A percentile compares a stretch with the other conserved stretches of the same genome.
Evolutionary conservation across 306 rosid genomes (phyloP).

Genomic region (Myrica gale): DNA sequence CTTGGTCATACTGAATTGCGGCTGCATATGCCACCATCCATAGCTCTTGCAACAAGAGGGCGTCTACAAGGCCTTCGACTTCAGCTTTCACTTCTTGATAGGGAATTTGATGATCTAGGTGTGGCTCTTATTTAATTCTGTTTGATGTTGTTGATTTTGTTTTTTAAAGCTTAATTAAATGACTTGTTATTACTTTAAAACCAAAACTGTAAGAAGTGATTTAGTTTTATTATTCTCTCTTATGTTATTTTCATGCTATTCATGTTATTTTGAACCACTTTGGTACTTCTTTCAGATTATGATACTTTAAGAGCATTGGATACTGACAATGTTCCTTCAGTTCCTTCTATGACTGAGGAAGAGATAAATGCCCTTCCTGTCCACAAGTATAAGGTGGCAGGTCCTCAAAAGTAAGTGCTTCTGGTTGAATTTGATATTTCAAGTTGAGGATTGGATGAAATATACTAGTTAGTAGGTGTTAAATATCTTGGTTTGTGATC

Average conservation of each 20-base stretch:
- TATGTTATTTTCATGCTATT: not conserved
- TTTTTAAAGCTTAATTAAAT: not conserved
- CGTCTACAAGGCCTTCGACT: constrained; percentile 95
- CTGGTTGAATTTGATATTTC: not conserved
- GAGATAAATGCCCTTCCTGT: constrained; percentile 89
- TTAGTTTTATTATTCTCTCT: not conserved
- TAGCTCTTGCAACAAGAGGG: constrained; percentile 82
- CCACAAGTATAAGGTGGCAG: constrained; percentile 73
- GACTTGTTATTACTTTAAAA: not conserved
- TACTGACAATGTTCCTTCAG: constrained; percentile 70
- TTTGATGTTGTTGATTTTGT: not conserved
- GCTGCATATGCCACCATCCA: constrained; percentile 87
- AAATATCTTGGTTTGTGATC: constrained; percentile 11
- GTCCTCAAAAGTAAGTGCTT: constrained; percentile 61
- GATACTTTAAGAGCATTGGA: constrained; percentile 84
- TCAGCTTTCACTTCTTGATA: constrained; percentile 97
- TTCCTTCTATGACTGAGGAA: constrained; percentile 80
- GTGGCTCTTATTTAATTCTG: constrained; percentile 11
- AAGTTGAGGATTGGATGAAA: not conserved
- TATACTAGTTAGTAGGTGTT: not conserved
- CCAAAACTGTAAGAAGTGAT: not conserved
- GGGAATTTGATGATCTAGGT: constrained; percentile 97
- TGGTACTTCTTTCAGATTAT: constrained; percentile 49
- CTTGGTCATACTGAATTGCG: constrained; percentile 86
- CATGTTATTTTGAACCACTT: not conserved